Percentiles rank a stretch among this genome's conserved stretches.
These are phyloP conservation scores for Penicillium diatomitis DNA, from an alignment of 495 filamentous ascomycete genomes.

Conservation along the genomic window DNA sequence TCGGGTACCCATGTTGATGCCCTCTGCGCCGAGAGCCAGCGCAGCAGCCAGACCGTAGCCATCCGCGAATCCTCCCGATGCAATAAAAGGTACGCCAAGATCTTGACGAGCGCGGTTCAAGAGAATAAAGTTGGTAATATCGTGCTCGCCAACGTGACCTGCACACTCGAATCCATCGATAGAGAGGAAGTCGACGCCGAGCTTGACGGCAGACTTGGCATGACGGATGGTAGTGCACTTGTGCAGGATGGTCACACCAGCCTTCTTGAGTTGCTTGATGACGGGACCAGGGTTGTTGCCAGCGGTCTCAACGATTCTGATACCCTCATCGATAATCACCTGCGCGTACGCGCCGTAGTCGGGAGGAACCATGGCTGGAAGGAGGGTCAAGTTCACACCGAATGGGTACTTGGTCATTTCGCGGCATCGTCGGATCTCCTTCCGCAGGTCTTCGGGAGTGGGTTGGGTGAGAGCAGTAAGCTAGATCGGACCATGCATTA, in stretches of 20 bases:
- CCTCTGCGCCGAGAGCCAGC: constrained; percentile 82
- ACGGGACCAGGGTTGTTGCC: constrained; percentile 91
- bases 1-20: constrained; percentile 90
- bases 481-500: constrained; percentile 16
- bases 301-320: constrained; percentile 93
- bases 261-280: constrained; percentile 79
- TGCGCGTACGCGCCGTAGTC: constrained; percentile 90
- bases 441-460: constrained; percentile 82
- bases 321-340: constrained; percentile 85
- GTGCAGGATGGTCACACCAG: constrained; percentile 72
- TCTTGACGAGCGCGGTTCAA: constrained; percentile 77
- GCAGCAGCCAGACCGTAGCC: constrained; percentile 90
- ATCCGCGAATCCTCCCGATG: constrained; percentile 90
- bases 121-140: constrained; percentile 97
- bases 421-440: constrained; percentile 82
- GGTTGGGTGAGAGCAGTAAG: constrained; percentile 91
- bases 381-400: constrained; percentile 91
- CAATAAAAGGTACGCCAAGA: constrained; percentile 84
- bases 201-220: constrained; percentile 82
- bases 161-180: constrained; percentile 99
- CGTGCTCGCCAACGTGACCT: constrained; percentile 88
- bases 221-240: constrained; percentile 98
- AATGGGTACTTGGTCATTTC: constrained; percentile 84
- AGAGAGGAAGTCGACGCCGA: constrained; percentile 91
- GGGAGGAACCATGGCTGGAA: constrained; percentile 80